Evolutionary conservation across 129 eudicot genomes (phyloP).

Genomic region (Flaveria robusta): DNA sequence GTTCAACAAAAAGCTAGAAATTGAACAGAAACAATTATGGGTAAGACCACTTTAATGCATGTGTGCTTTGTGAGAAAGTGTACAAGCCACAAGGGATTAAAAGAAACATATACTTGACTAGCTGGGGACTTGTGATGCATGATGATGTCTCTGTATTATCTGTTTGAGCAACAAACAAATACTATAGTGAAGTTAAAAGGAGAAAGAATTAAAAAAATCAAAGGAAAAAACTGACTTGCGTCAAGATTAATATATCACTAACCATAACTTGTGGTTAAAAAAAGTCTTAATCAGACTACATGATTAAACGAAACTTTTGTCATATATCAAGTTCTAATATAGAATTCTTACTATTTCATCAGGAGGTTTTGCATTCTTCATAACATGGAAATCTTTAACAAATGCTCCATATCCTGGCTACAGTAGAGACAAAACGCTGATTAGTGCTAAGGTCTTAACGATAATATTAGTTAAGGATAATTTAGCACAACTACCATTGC

Average conservation of each 20-base stretch:
- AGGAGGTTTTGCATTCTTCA: slow-evolving; percentile 41
- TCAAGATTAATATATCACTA: slow-evolving; percentile 3
- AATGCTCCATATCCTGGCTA: slow-evolving; percentile 77
- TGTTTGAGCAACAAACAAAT: slow-evolving; percentile 61
- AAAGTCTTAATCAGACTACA: background rate
- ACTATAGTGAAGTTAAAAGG: slow-evolving; percentile 45
- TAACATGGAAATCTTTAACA: slow-evolving; percentile 66
- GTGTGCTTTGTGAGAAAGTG: background rate
- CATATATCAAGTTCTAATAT: slow-evolving; percentile 12
- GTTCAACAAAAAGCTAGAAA: slow-evolving; percentile 66
- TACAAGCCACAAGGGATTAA: background rate
- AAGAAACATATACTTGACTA: slow-evolving; percentile 37
- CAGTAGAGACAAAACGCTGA: slow-evolving; percentile 27
- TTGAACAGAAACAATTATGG: background rate
- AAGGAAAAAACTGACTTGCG: background rate
- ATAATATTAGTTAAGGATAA: slow-evolving; percentile 13
- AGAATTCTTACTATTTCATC: slow-evolving; percentile 59
- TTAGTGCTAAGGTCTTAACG: slow-evolving; percentile 13
- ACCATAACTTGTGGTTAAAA: background rate
- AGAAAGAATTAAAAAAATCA: slow-evolving; percentile 15
- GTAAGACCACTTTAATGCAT: slow-evolving; percentile 27
- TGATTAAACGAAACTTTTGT: background rate
- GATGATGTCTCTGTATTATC: slow-evolving; percentile 74
- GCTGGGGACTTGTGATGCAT: slow-evolving; percentile 71
- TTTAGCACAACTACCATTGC: slow-evolving; percentile 45